Evolutionary conservation across 805 yeast genomes (phyloP), one percentile per base, ranked within the genome.

Genomic region (Wickerhamomyces silvicola): DNA sequence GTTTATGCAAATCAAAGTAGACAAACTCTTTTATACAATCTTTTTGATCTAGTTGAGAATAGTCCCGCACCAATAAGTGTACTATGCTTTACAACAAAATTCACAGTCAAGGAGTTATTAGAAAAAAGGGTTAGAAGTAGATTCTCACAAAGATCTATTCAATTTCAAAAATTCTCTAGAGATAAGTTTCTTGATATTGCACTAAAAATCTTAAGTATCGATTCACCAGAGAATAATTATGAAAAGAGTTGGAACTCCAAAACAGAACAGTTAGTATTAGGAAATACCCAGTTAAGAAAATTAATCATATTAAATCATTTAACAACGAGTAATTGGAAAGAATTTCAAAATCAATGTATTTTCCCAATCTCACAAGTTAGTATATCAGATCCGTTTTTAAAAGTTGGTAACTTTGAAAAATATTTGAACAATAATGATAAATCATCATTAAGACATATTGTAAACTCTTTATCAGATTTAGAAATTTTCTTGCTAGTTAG

Each of bases 121-220:
- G 99, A 92, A 50, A 92, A 90, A 50, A 69, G 99, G 47, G 97
- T 92, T 1, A 71, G 86, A 43, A 80, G 94, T 35, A 63, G 99
- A 42, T 92, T 88, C 54, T 78, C 92, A 12, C 96, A 90, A 50
- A 62, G 94, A 30, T 57, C 81, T 3, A 67, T 87, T 16, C 68
- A 69, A 12, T 62, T 86, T 22, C 71, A 72, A 17, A 76, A 75
- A 30, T 45, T 75, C 3, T 18, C 39, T 5, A 35, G 30, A 26
- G 73, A 68, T 1, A 69, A 63, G 10, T 83, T 80, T 43, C 60
- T 72, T 56, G 47, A 54, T 2, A 60, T 74, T 13, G 73, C 75
- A 10, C 48, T 54, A 14, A 53, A 65, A 17, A 57, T 65, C 9
- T 49, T 80, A 7, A 39, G 45, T 2, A 46, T 54, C 4, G 60